Evolutionary conservation across 768 basidiomycete genomes (phyloP), one percentile per base, ranked within the genome.

Genomic region (Terana coerulea): DNA sequence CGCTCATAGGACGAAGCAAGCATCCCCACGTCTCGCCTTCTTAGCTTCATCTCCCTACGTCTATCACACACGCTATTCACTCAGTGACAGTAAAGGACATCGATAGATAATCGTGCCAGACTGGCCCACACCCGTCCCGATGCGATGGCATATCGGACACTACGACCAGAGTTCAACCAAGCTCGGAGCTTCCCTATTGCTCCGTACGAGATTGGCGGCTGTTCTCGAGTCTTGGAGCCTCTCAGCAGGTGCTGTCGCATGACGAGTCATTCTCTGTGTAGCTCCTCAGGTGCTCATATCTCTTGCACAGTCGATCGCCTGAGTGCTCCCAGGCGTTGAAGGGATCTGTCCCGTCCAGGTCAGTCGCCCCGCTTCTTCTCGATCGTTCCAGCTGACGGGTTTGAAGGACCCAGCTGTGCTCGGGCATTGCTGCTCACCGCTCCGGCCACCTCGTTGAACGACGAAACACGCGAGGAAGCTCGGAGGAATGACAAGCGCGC

Each of bases 121-220:
- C 17, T 33, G 21, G 15, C 14, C 45, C 30, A 22, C 34, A 46
- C 45, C 2, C n/a, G 45, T 29, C 14, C 30, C 34, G 45, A 46
- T 46, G 45, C 45, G 45, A 46, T 46, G 5, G 15, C n/a, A 21
- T 46, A 46, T 46, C 45, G 45, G 45, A 46, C 45, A 31, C 45
- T 30, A 45, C 11, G 30, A 19, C 30, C 15, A 46, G 45, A 34
- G 45, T 46, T 46, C 30, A 39, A 22, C 45, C 12, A 17, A 15
- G 8, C 29, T 29, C 12, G 30, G 17, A 6, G 45, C 45, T 4
- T 10, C 14, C 22, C 31, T 33, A 10, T 22, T n/a, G 30, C 30
- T 30, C 19, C 45, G n/a, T 30, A n/a, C 43, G 28, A 6, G 34
- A 46, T 46, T 33, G 29, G 30, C 45, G 45, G 45, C 22, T 12